Evolutionary conservation across 2,329 filamentous ascomycete species (phyloP).

Genomic region (Leptoxyphium fumago): DNA sequence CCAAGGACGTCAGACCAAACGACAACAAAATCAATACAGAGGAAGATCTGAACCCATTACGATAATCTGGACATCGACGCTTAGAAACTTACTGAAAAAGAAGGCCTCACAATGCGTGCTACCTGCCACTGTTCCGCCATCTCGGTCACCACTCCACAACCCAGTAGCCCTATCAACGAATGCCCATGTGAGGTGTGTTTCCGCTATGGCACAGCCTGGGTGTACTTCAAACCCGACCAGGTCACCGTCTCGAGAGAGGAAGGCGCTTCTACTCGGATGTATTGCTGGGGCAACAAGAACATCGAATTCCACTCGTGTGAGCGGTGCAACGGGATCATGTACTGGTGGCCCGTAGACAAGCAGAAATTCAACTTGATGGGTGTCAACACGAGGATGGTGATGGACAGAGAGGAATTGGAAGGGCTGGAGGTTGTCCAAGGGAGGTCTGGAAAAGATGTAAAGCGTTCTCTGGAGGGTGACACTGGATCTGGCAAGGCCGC

Average conservation of each 20-base stretch:
- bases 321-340: slow-evolving; percentile 1
- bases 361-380: neutral
- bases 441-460: no score
- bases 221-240: neutral
- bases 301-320: neutral
- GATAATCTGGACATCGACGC: no score
- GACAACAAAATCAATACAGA: no score
- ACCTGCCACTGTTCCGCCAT: slow-evolving; percentile 16
- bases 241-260: neutral
- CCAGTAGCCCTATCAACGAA: slow-evolving; percentile 9
- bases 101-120: neutral
- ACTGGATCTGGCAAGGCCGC: no score
- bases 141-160: slow-evolving; percentile 9
- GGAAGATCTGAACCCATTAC: no score
- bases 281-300: neutral
- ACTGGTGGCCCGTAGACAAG: neutral
- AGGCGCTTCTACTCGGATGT: neutral
- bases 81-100: no score
- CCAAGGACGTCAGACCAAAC: no score
- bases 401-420: neutral
- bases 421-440: neutral
- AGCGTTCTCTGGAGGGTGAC: no score
- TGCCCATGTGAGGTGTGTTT: neutral
- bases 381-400: neutral
- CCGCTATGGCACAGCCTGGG: slow-evolving; percentile 1